Evolutionary conservation across 2,329 filamentous ascomycete genomes (phyloP).

Genomic region (Penicillium sp.): DNA sequence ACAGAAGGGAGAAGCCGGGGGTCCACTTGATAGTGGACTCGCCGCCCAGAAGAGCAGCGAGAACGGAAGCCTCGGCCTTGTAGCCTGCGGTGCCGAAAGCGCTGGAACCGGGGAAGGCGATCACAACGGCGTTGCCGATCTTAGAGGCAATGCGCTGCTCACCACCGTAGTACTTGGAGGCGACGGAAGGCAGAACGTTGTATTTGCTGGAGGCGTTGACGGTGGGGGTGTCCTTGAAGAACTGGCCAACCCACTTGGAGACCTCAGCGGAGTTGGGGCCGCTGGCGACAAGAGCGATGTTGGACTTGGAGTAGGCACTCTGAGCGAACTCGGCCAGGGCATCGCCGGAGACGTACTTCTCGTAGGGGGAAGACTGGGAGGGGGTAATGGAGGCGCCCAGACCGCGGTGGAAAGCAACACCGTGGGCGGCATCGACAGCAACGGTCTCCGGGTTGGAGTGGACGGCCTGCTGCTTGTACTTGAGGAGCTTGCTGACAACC

Average conservation of each 20-base stretch:
- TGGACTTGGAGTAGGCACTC: conserved; percentile 80
- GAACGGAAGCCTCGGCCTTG: conserved; percentile 87
- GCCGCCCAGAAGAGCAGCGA: conserved; percentile 85
- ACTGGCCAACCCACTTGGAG: conserved; percentile 86
- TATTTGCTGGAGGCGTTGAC: conserved; percentile 51
- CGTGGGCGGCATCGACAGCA: conserved; percentile 82
- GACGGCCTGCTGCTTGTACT: conserved; percentile 72
- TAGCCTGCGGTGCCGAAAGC: conserved; percentile 67
- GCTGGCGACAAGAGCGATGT: conserved; percentile 88
- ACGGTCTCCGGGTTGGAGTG: conserved; percentile 63
- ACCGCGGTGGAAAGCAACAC: conserved; percentile 87
- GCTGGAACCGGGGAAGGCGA: conserved; percentile 90
- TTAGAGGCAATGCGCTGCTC: conserved; percentile 83
- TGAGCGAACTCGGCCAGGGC: conserved; percentile 73
- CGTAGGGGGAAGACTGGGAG: conserved; percentile 67
- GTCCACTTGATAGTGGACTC: conserved; percentile 94
- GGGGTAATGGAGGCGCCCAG: conserved; percentile 79
- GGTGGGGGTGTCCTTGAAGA: conserved; percentile 73
- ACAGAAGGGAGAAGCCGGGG: conserved; percentile 83
- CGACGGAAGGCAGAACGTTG: conserved; percentile 58
- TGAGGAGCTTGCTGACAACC: conserved; percentile 75
- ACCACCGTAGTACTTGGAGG: conserved; percentile 88
- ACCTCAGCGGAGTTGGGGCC: conserved; percentile 75
- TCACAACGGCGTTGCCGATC: conserved; percentile 76
- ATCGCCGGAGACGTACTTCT: conserved; percentile 73